phyloP scores from a whole-genome alignment of 208 protist species.

The Crithidia thermophila region DNA sequence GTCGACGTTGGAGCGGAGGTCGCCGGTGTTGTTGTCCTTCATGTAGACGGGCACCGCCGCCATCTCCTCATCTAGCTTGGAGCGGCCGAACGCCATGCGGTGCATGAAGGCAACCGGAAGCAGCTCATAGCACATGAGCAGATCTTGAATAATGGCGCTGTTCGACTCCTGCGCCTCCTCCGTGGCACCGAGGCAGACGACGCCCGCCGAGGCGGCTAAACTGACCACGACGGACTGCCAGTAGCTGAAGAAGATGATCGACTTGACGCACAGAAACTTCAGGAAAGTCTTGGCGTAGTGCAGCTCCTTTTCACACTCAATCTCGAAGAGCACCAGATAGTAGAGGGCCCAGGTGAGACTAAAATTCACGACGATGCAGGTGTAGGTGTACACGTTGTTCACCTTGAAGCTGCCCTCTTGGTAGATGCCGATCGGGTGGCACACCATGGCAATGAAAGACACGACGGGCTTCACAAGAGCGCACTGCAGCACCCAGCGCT shows the following conservation, averaged over 20 bases:
- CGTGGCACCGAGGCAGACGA: conserved; percentile 58
- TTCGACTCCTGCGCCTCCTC: conserved; percentile 48
- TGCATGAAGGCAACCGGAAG: conserved; percentile 84
- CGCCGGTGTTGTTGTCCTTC: conserved; percentile 63
- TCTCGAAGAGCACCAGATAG: conserved; percentile 90
- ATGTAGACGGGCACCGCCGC: conserved; percentile 80
- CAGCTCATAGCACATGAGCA: conserved; percentile 89
- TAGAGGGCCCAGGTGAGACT: conserved; percentile 82
- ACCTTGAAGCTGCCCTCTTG: conserved; percentile 63
- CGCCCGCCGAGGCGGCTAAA: conserved; percentile 39
- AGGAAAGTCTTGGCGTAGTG: conserved; percentile 82
- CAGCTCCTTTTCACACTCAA: conserved; percentile 79
- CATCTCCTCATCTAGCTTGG: conserved; percentile 82
- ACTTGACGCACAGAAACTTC: conserved; percentile 91
- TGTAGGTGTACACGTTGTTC: conserved; percentile 83
- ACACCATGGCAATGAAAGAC: conserved; percentile 74
- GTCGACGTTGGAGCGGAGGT: conserved; percentile 76
- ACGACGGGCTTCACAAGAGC: conserved; percentile 83
- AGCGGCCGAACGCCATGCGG: conserved; percentile 71
- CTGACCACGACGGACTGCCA: conserved; percentile 83
- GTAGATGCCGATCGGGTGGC: conserved; percentile 65
- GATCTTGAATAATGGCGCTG: conserved; percentile 68
- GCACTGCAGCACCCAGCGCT: conserved; percentile 91
- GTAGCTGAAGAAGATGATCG: conserved; percentile 91
- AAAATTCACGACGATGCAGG: conserved; percentile 84